Evolutionary conservation across 1,139 yeast species (phyloP), one percentile per base, ranked within the genome.

Genomic region (Tardiomyces digboiensis): DNA sequence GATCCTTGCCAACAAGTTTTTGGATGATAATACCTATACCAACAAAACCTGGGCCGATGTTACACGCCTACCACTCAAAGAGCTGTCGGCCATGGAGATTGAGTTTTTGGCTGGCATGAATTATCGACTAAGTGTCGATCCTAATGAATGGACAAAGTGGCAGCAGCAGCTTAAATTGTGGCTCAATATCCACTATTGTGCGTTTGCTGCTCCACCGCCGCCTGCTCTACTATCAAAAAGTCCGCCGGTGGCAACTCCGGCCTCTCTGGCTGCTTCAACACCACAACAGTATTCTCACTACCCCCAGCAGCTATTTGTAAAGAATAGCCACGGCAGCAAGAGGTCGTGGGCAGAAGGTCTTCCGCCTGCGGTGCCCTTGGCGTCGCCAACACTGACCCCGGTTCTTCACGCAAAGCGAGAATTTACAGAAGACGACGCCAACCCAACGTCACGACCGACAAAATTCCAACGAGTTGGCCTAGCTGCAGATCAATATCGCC

Each of bases 11-110:
- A 89, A 88, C 69, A 89, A 89, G 65, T 86, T 86, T 61, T 83
- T 86, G 56, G 97, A 89, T 64, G 97, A 89, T 67, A 86, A 87
- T 62, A 88, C 96, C 33, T 89, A 87, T 60, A 85, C 95, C 50
- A 88, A 88, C 67, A 76, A 78, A 59, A 84, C 95, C 1, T 89
- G 97, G 97, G 76, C 91, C 21, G 91, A 86, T 42, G 95, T 95
- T 38, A 83, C 95, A 12, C 87, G 88, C 37, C 72, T 89, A 52
- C 67, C 75, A 12, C 68, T 83, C 45, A 54, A 58, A 3, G 67
- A 72, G 39, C 72, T 89, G 47, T 83, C 84, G 58, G 64, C 67
- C 29, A 72, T 78, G 64, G 97, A 89, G 66, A 75, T 58, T 26
- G 69, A 65, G 53, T 65, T 66, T 43, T 54, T 66, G 21, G 47